Evolutionary conservation across 2,329 filamentous ascomycete genomes (phyloP), one percentile per base, ranked within the genome.

Genomic region (Aquanectria penicillioides): DNA sequence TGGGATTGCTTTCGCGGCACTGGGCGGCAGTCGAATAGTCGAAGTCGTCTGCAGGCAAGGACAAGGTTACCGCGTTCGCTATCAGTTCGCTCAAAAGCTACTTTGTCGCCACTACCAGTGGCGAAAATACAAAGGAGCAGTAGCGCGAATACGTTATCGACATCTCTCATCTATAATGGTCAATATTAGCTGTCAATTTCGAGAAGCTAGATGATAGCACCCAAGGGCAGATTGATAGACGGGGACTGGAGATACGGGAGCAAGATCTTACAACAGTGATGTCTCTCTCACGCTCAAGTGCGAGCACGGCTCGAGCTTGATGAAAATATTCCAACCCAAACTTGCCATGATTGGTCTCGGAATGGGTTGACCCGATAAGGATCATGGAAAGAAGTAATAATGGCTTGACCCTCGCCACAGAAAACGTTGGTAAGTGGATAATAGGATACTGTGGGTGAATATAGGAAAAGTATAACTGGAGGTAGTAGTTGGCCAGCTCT

Each of bases 71-170:
- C 41, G 10, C 41, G 41, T 18, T 46, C 41, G 8, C 41, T 46
- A 22, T 46, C 41, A 8, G 41, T 28, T 31, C 41, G 11, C 41
- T 46, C 41, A n/a, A 46, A 46, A n/a, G 41, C 41, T 10, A 46
- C 26, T n/a, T 31, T 46, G 7, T 46, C 41, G 3, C 26, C 41
- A 20, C 41, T 46, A 22, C 41, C n/a, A 22, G 11, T 46, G 6
- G 41, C 41, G 11, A 46, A 46, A 46, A 46, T 31, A 18, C 41
- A 46, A 46, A 46, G 41, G 17, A 46, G 41, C 7, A 46, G 31
- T 22, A 46, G 15, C 11, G 41, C 11, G 12, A 46, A 46, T 3
- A 46, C 26, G 6, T 46, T 46, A 8, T 46, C 41, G 12, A 31
- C 26, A 46, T 46, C 41, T 2, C 17, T 31, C 41, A 46, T 46